Conservation (phyloP, 2,329 filamentous ascomycete species). For the Akanthomyces muscarius region DNA sequence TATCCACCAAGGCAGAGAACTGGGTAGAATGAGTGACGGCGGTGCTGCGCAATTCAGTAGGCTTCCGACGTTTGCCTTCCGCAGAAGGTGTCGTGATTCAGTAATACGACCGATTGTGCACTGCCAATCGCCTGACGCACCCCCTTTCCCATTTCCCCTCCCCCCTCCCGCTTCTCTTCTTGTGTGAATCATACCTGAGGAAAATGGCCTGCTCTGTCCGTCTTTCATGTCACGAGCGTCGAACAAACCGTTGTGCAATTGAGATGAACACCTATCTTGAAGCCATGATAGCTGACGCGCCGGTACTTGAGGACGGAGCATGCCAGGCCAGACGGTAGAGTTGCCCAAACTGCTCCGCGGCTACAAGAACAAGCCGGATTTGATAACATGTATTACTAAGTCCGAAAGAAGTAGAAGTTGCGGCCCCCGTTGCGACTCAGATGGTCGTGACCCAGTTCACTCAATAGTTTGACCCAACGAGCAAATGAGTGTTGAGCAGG, state of each 20-base stretch:
- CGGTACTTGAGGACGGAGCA: background rate
- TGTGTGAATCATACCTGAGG: background rate
- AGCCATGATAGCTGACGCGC: background rate
- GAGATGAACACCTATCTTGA: background rate
- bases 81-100: slow-evolving; percentile 2
- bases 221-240: background rate
- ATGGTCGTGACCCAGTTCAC: background rate
- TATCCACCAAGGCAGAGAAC: background rate
- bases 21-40: background rate
- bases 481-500: background rate
- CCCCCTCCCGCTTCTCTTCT: background rate
- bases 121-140: background rate
- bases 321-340: background rate
- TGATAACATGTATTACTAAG: background rate
- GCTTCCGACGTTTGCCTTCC: slow-evolving; percentile 7
- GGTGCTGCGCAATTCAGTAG: background rate
- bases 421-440: background rate
- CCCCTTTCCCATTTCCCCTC: background rate
- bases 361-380: background rate
- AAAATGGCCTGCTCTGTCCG: background rate
- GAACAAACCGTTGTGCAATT: background rate
- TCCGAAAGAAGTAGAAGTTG: background rate
- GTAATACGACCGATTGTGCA: slow-evolving; percentile 15
- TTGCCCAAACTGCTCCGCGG: too few species aligned
- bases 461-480: background rate